Evolutionary conservation across 176 grass and related monocot species (phyloP), one percentile per base, ranked within the genome.

Genomic region (Saccharum officinarum): DNA sequence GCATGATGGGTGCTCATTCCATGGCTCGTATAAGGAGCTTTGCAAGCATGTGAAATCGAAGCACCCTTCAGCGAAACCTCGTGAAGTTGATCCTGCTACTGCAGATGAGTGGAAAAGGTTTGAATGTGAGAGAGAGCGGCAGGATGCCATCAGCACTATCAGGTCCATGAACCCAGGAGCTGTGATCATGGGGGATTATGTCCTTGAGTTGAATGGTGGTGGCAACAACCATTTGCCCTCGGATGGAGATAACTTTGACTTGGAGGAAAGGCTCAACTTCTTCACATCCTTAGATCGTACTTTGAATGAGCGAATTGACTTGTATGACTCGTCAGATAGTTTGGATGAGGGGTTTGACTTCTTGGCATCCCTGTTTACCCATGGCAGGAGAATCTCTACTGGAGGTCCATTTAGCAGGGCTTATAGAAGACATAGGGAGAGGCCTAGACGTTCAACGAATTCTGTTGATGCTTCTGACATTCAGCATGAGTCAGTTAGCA

Each of bases 61-160:
- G 12, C 97, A 98, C 31, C 91, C 91, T 77, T 76, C 89, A 69
- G 85, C 85, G 3, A 94, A 87, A 83, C 86, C 93, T 69, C 88
- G 86, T 23, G 77, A 88, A 74, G 78, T 98, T 77, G 97, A 98
- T 85, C 97, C 97, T 67, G 91, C 77, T 36, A 86, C 88, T 57
- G 91, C 92, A 78, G 83, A 89, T 82, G 92, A 93, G 86, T 98
- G 96, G 96, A 91, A 82, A 26, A 86, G 86, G 74, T 83, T 98
- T 23, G 96, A 95, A 83, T 71, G 81, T 59, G 91, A 98, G 69
- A 94, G 81, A 66, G 96, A 95, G 71, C 88, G 86, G 68, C 83
- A 92, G 61, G 96, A 98, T 64, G 91, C 94, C 52, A 92, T 98
- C 84, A 98, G 96, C 39, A 95, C 95, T 57, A 91, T 97, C 70